These are phyloP conservation scores for Ophiobolus disseminans DNA, from an alignment of 2,329 filamentous ascomycete species.

Conservation along the genomic window DNA sequence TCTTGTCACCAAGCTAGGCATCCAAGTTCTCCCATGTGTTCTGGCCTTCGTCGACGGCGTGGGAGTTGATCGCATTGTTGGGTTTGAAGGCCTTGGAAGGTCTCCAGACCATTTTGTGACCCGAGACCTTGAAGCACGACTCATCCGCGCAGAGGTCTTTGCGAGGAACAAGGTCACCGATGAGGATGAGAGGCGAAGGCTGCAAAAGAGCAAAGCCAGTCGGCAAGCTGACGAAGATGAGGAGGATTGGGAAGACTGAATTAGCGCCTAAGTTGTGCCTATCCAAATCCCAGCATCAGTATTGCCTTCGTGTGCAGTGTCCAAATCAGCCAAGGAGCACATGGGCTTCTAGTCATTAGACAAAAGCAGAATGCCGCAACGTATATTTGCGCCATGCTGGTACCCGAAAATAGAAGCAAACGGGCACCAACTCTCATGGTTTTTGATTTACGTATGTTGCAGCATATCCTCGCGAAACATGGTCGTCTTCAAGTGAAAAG, in stretches of 20 bases:
- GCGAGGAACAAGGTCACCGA: constrained; percentile 59
- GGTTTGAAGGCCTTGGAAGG: constrained; percentile 65
- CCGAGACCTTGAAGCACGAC: constrained; percentile 60
- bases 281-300: neutral
- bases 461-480: too few species aligned
- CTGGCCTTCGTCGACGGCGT: constrained; percentile 64
- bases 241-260: constrained; percentile 62
- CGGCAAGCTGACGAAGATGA: constrained; percentile 53
- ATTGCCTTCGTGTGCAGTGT: neutral
- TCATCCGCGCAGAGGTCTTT: constrained; percentile 60
- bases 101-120: constrained; percentile 62
- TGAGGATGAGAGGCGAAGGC: constrained; percentile 48
- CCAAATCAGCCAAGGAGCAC: too few species aligned
- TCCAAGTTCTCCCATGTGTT: constrained; percentile 66
- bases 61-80: constrained; percentile 63
- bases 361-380: too few species aligned
- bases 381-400: too few species aligned
- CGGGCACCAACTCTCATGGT: too few species aligned
- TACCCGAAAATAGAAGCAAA: too few species aligned
- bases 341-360: too few species aligned
- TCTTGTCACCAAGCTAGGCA: constrained; percentile 63
- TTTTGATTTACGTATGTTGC: too few species aligned
- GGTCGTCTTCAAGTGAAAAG: neutral
- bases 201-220: constrained; percentile 39
- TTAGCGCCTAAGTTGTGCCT: neutral